Percentiles rank a stretch among this genome's conserved stretches.
These are phyloP conservation scores for Neolentinus lepideus DNA, from an alignment of 1,284 basidiomycete species.

Conservation along the genomic window DNA sequence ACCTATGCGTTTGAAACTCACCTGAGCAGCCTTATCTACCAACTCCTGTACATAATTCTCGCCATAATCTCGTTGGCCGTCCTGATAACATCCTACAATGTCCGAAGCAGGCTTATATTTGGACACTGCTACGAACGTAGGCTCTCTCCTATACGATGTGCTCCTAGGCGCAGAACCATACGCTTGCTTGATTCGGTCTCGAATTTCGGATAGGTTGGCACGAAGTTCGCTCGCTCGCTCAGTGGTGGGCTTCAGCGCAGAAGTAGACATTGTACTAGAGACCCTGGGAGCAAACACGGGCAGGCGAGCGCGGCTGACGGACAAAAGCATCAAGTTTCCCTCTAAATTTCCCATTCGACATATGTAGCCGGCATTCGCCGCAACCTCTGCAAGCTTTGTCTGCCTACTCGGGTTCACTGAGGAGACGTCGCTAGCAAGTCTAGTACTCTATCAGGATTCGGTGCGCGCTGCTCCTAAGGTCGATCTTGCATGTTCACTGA, in stretches of 20 bases:
- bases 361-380: too few relatives aligned
- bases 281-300: too few relatives aligned
- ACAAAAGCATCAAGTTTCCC: too few relatives aligned
- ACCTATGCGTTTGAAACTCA: slow-evolving; percentile 21
- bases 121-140: slow-evolving; percentile 81
- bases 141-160: not conserved
- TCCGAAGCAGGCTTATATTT: slow-evolving; percentile 92
- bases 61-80: slow-evolving; percentile 87
- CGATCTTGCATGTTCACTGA: too few relatives aligned
- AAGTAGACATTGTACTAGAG: not conserved
- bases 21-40: slow-evolving; percentile 79
- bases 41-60: slow-evolving; percentile 98
- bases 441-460: too few relatives aligned
- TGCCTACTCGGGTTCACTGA: too few relatives aligned
- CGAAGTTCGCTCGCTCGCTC: not conserved
- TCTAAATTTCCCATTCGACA: too few relatives aligned
- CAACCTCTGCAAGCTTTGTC: too few relatives aligned
- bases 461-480: too few relatives aligned
- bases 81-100: slow-evolving; percentile 75
- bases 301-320: too few relatives aligned
- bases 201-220: not conserved
- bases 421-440: too few relatives aligned
- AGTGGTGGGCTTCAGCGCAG: not conserved
- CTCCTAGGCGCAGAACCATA: not conserved
- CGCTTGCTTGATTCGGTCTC: not conserved